Conservation (phyloP, 495 filamentous ascomycete species). For the Aspergillus sclerotioniger region DNA sequence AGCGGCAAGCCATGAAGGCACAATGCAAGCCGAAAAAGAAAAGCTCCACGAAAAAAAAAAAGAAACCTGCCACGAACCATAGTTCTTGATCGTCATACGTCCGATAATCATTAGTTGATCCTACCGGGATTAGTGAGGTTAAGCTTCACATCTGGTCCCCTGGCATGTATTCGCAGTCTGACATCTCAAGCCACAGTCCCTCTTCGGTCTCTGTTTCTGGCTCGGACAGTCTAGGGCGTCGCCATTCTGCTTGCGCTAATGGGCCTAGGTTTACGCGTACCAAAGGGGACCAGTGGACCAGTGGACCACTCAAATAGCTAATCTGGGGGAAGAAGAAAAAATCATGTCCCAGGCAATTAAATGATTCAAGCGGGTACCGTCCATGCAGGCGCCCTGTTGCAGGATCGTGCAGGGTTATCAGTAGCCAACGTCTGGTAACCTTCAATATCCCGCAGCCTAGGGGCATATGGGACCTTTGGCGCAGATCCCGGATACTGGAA, state of each 20-base stretch:
- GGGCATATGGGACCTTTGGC: not conserved
- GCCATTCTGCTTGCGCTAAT: not conserved
- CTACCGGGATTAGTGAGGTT: slow-evolving; percentile 1
- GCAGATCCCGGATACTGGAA: slow-evolving; percentile 11
- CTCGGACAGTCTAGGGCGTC: not conserved
- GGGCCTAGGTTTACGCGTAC: slow-evolving; percentile 3
- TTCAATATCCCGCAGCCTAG: slow-evolving; percentile 1
- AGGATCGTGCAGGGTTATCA: slow-evolving; percentile 12
- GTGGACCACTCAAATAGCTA: slow-evolving; percentile 5
- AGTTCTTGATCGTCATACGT: slow-evolving; percentile 3
- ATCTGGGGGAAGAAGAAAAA: slow-evolving; percentile 5
- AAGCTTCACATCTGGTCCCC: slow-evolving; percentile 1
- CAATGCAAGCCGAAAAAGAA: not conserved
- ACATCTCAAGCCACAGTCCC: slow-evolving; percentile 9
- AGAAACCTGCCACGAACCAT: slow-evolving; percentile 4
- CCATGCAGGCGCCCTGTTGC: slow-evolving; percentile 12
- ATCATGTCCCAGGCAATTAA: not conserved
- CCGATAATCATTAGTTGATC: slow-evolving; percentile 5
- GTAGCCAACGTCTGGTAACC: slow-evolving; percentile 7
- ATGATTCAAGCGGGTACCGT: slow-evolving; percentile 2
- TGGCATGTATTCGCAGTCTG: slow-evolving; percentile 1
- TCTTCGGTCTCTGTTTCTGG: not conserved
- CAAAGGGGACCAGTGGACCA: no score
- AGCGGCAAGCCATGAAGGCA: not conserved
- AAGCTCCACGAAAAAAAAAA: slow-evolving; percentile 9